A percentile compares a stretch with the other conserved stretches of the same genome.
Conservation (phyloP, 2,329 filamentous ascomycete genomes). For the Fusarium mangiferae region DNA sequence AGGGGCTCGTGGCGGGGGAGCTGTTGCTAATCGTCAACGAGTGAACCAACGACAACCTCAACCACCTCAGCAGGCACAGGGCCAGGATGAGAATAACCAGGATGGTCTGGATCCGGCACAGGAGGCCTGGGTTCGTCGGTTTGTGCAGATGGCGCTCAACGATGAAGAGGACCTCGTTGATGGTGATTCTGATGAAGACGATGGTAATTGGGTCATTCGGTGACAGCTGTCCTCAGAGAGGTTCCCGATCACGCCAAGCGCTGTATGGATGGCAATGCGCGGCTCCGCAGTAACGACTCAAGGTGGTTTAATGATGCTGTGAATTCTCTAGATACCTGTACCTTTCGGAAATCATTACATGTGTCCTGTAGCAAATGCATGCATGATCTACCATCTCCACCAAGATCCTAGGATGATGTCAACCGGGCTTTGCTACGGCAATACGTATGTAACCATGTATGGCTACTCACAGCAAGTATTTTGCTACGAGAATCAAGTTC, state of each 20-base stretch:
- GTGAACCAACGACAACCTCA: conserved; percentile 38
- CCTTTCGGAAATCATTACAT: neutral
- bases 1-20: conserved; percentile 38
- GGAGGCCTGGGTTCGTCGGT: conserved; percentile 64
- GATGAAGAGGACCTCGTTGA: conserved; percentile 63
- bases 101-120: conserved; percentile 58
- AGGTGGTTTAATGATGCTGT: conserved; percentile 1
- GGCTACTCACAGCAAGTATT: neutral
- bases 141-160: conserved; percentile 64
- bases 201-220: conserved; percentile 43
- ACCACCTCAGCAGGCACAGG: conserved; percentile 38
- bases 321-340: neutral
- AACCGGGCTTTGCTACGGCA: conserved; percentile 3
- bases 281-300: conserved; percentile 14
- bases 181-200: conserved; percentile 53
- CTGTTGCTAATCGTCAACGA: conserved; percentile 37
- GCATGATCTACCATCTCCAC: conserved; percentile 21
- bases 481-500: conserved; percentile 3
- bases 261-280: neutral
- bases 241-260: neutral
- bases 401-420: conserved; percentile 19
- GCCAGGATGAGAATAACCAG: conserved; percentile 34
- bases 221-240: conserved; percentile 13
- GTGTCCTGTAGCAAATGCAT: conserved; percentile 24
- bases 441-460: neutral